A percentile compares a stretch with the other conserved stretches of the same genome.
These are phyloP conservation scores for Gentiana macrophylla DNA, from an alignment of 257 asterid genomes.

Conservation along the genomic window DNA sequence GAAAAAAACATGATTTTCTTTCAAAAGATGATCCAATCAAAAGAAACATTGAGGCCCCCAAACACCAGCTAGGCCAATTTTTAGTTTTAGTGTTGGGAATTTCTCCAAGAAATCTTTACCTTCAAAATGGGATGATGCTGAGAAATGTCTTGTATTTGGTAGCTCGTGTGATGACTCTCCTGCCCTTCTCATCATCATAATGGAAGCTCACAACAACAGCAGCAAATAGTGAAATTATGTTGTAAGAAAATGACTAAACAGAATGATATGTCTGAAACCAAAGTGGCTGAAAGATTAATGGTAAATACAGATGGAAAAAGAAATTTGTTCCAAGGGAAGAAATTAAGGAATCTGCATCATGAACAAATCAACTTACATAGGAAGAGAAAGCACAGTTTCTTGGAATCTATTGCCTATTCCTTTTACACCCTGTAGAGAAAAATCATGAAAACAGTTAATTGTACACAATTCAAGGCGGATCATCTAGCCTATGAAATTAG, in stretches of 20 bases:
- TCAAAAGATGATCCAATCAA: constrained; percentile 19
- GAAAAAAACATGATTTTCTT: constrained; percentile 22
- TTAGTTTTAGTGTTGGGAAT: constrained; percentile 71
- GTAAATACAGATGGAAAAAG: too few relatives aligned
- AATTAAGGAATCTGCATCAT: too few relatives aligned
- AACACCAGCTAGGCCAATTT: constrained; percentile 95
- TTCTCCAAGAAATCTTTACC: constrained; percentile 59
- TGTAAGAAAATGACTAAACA: constrained; percentile 38
- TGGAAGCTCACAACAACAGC: constrained; percentile 23
- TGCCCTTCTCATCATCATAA: constrained; percentile 8
- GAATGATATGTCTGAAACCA: constrained; percentile 48
- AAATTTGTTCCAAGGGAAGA: too few relatives aligned
- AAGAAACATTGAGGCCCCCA: constrained; percentile 76
- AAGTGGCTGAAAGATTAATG: too few relatives aligned
- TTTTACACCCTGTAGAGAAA: too few relatives aligned
- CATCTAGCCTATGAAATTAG: too few relatives aligned
- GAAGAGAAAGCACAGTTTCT: too few relatives aligned
- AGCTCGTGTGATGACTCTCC: constrained; percentile 59
- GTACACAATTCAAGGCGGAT: too few relatives aligned
- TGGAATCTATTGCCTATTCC: too few relatives aligned
- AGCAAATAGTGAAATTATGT: constrained; percentile 10
- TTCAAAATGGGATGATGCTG: constrained; percentile 99
- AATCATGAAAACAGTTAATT: too few relatives aligned
- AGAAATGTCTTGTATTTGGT: constrained; percentile 79
- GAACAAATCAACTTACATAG: too few relatives aligned